Evolutionary conservation across 345 rosid genomes (phyloP).

Genomic region (Noccaea caerulescens): DNA sequence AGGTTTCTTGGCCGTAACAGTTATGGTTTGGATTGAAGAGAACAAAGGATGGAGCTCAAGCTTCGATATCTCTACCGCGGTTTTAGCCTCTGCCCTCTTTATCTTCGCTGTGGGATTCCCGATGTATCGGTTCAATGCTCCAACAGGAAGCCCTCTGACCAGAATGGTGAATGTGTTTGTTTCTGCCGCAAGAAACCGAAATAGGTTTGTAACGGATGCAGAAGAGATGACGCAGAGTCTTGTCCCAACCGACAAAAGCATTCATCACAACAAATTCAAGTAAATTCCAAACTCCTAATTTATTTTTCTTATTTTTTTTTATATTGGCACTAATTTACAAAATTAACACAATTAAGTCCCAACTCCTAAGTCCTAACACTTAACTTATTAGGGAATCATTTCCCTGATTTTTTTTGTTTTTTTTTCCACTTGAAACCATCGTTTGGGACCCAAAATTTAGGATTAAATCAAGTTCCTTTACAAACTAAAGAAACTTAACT

Average conservation of each 20-base stretch:
- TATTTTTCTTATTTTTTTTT: neutral
- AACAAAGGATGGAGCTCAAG: conserved; percentile 61
- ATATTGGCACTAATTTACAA: neutral
- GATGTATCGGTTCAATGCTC: conserved; percentile 50
- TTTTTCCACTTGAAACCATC: too few species aligned
- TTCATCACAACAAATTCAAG: conserved; percentile 49
- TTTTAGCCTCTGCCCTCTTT: conserved; percentile 44
- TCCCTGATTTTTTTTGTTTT: too few species aligned
- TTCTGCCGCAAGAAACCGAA: conserved; percentile 53
- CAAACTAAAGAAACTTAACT: neutral
- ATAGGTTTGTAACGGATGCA: conserved; percentile 33
- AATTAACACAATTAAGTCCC: neutral
- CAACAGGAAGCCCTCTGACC: conserved; percentile 55
- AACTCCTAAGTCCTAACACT: neutral
- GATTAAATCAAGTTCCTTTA: too few species aligned
- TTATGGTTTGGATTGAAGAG: conserved; percentile 70
- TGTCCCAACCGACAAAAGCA: conserved; percentile 34
- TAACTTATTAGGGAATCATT: neutral
- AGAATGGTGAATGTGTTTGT: conserved; percentile 53
- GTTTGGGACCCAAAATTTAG: too few species aligned
- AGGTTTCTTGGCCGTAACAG: conserved; percentile 52
- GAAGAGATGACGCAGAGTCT: conserved; percentile 5
- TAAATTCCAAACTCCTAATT: conserved; percentile 17
- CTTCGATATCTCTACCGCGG: conserved; percentile 43
- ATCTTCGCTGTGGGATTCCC: conserved; percentile 56